Evolutionary conservation across 495 filamentous ascomycete species (phyloP), one percentile per base, ranked within the genome.

Genomic region (Penicillium desertorum): DNA sequence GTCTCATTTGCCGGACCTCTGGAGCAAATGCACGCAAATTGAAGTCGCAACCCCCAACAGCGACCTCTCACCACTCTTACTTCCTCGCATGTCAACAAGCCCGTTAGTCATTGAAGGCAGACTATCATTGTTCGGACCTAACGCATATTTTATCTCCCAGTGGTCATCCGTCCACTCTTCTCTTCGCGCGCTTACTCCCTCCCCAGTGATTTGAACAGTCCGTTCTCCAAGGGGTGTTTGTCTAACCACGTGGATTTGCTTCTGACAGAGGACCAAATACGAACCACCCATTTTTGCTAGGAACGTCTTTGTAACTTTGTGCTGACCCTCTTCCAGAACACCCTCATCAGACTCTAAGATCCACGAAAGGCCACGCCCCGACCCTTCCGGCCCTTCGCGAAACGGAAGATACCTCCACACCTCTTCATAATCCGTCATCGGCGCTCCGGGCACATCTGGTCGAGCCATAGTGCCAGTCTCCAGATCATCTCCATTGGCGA

Each of bases 381-480:
- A 1, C n/a, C 56, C 56, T 22, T 52, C 46, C 8, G 22, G 22
- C 0, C 47, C 23, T 22, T 44, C n/a, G 14, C 45, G 16, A 27
- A 32, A 12, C 29, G 27, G 30, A 10, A 62, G 16, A 20, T 52
- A 41, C 16, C 55, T 39, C 59, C 59, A 62, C 16, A 62, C 49
- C 34, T 62, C 59, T 27, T 57, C 45, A 43, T 58, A 62, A 9
- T 36, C 29, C 11, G 47, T 41, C 46, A 67, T 56, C 0, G 59
- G 53, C 10, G 54, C 51, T 19, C 62, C 64, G 23, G 62, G 62
- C 4, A 61, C 55, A 47, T 67, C 61, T 7, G 64, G 44, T 22
- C 51, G 61, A 44, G 64, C 62, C 64, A 67, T 67, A n/a, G 56
- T 48, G 1, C 64, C 64, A 11, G 29, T 57, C 32, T 67, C 64